Conservation (phyloP, 1,284 basidiomycete genomes). For the Trichosporon faecale region DNA sequence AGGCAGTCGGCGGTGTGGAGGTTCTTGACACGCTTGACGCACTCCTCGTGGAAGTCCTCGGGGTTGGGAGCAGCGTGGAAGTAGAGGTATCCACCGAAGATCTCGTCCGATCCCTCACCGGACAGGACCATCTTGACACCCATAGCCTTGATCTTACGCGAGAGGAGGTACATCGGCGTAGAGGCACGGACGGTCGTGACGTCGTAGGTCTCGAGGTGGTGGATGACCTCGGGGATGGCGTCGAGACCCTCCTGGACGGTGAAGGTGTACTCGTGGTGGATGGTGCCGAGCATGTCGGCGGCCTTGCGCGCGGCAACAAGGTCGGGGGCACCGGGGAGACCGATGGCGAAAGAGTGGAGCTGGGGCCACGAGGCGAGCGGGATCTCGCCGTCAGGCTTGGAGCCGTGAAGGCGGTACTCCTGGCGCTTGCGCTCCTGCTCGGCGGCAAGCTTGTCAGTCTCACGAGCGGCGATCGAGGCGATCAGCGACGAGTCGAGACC, state of each 20-base stretch:
- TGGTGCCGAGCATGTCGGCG: conserved; percentile 88
- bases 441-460: conserved; percentile 86
- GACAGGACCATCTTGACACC: conserved; percentile 99
- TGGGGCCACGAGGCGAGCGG: conserved; percentile 89
- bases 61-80: conserved; percentile 97
- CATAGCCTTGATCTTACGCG: conserved; percentile 99
- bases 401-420: conserved; percentile 45
- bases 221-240: conserved; percentile 95
- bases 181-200: conserved; percentile 98
- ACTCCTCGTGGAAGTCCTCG: conserved; percentile 91
- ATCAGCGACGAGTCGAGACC: conserved; percentile 96
- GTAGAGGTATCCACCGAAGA: conserved; percentile 97
- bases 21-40: conserved; percentile 93
- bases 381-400: conserved; percentile 21
- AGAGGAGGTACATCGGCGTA: conserved; percentile 79
- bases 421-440: conserved; percentile 71
- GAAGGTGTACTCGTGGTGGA: conserved; percentile 98
- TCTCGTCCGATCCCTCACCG: conserved; percentile 97
- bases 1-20: conserved; percentile 97
- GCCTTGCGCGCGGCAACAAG: conserved; percentile 90
- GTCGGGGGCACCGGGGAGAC: conserved; percentile 93
- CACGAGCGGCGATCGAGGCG: conserved; percentile 91
- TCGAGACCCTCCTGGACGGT: conserved; percentile 98
- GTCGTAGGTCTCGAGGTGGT: conserved; percentile 98
- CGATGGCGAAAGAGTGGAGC: conserved; percentile 97